A percentile compares a stretch with the other conserved stretches of the same genome.
phyloP scores from a whole-genome alignment of 2,329 filamentous ascomycete genomes.

The Penicillium sp. region DNA sequence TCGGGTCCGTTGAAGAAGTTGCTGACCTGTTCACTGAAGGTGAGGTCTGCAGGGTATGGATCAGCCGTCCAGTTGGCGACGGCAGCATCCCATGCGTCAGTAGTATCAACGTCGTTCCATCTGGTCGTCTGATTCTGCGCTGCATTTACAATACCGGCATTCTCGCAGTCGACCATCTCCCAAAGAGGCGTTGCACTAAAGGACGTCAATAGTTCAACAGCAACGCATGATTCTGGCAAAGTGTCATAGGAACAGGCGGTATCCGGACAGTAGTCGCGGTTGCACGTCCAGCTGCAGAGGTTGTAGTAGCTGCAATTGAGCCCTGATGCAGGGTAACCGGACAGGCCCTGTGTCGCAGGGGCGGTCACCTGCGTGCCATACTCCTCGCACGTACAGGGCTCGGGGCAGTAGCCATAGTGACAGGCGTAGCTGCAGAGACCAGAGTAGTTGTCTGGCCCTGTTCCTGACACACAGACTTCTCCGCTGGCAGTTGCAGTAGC shows the following conservation, averaged over 20 bases:
- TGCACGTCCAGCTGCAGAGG: background rate
- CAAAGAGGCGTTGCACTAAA: background rate
- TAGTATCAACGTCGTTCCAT: background rate
- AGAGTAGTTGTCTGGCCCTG: background rate
- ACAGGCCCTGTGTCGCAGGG: too few relatives aligned
- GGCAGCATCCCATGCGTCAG: background rate
- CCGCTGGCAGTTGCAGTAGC: background rate
- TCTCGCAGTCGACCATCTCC: background rate
- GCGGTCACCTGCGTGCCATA: too few relatives aligned
- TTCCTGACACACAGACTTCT: background rate
- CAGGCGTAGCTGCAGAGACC: conserved; percentile 15
- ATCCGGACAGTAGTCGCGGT: background rate
- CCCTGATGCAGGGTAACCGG: too few relatives aligned
- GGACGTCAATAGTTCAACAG: background rate
- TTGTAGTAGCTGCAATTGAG: too few relatives aligned
- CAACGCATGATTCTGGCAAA: background rate
- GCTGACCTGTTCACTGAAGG: background rate
- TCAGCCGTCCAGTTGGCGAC: background rate
- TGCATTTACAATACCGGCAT: background rate
- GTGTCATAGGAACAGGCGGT: too few relatives aligned
- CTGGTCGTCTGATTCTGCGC: background rate
- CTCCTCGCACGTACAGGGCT: too few relatives aligned
- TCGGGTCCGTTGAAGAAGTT: background rate
- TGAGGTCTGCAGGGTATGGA: background rate
- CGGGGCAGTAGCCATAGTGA: conserved; percentile 13